Evolutionary conservation across 1,284 basidiomycete genomes (phyloP).

Genomic region (Cutaneotrichosporon sp.): DNA sequence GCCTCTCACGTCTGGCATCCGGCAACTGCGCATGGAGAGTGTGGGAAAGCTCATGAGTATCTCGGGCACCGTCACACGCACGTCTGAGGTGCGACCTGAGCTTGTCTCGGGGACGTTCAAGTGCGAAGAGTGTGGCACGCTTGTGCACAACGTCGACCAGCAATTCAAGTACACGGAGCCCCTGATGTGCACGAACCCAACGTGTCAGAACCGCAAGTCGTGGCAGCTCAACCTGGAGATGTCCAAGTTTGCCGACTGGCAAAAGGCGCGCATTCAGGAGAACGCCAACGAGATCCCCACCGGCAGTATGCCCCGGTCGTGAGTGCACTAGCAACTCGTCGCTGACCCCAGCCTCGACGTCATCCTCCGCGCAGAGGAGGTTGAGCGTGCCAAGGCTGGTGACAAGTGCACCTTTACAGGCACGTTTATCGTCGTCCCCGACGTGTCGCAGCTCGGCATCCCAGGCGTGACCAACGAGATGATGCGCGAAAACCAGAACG

Average conservation of each 20-base stretch:
- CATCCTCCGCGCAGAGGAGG: constrained; percentile 89
- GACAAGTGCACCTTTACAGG: constrained; percentile 99
- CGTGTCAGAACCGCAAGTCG: constrained; percentile 81
- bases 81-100: constrained; percentile 95
- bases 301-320: constrained; percentile 90
- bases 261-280: constrained; percentile 98
- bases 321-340: constrained; percentile 21
- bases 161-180: constrained; percentile 99
- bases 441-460: constrained; percentile 92
- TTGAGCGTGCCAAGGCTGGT: constrained; percentile 96
- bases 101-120: constrained; percentile 89
- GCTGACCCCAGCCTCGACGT: constrained; percentile 72
- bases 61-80: constrained; percentile 94
- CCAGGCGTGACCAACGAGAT: constrained; percentile 94
- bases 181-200: constrained; percentile 85
- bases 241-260: constrained; percentile 98
- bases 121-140: constrained; percentile 81
- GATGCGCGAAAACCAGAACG: constrained; percentile 76
- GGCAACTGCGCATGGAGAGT: constrained; percentile 88
- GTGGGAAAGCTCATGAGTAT: constrained; percentile 92
- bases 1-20: constrained; percentile 90
- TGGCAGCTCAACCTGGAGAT: constrained; percentile 97
- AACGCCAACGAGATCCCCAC: constrained; percentile 99
- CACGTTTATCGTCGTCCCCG: constrained; percentile 96
- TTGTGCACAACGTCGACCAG: constrained; percentile 94